Base-by-base conservation (phyloP, 495 filamentous ascomycete species). In the Neurospora sp. region DNA sequence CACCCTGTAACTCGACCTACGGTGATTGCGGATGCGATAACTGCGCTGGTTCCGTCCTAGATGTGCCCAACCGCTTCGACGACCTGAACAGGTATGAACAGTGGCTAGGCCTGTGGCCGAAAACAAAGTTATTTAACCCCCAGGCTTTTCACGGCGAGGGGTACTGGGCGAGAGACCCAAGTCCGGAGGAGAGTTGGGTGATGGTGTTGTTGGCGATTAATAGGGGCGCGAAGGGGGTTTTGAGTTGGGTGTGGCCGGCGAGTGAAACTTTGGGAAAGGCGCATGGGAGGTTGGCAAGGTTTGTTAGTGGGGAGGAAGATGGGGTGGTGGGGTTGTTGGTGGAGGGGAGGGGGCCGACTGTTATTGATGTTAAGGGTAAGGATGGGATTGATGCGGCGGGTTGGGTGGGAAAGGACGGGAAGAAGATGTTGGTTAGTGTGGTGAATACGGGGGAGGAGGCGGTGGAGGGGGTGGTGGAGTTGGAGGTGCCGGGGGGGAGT, bases 1-100 rank as follows among this genome's bases (percentile, higher is more conserved):
- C 88, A 0, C 77, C 78, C 0, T 92, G 90, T 78, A 93, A 92
- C 75, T 69, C 80, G 0, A 92, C 91, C 0, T 89, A 92, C 46
- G 91, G 91, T 62, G 88, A 89, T 79, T 92, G 91, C 78, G 91
- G 90, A 39, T 93, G 91, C 80, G 91, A 93, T 76, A 87, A 90
- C 78, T 93, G 91, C 77, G 6, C 5, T 35, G 71, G 75, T 0
- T 89, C 89, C 8, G 81, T 92, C 23, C 80, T 82, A 5, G 90
- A 92, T 76, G 87, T 92, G 14, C 76, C 84, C 0, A 71, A 74
- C 3, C 85, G 90, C 0, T 78, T 91, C 3, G 88, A 91, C 71
- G 79, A 77, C 12, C 81, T 88, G 31, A 75, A 79, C 4, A 35
- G 37, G 3, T 90, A 88, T 75, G 85, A 87, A 74, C 27, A 39